These are phyloP conservation scores for Luffa acutangula DNA, from an alignment of 306 rosid genomes.

Conservation along the genomic window DNA sequence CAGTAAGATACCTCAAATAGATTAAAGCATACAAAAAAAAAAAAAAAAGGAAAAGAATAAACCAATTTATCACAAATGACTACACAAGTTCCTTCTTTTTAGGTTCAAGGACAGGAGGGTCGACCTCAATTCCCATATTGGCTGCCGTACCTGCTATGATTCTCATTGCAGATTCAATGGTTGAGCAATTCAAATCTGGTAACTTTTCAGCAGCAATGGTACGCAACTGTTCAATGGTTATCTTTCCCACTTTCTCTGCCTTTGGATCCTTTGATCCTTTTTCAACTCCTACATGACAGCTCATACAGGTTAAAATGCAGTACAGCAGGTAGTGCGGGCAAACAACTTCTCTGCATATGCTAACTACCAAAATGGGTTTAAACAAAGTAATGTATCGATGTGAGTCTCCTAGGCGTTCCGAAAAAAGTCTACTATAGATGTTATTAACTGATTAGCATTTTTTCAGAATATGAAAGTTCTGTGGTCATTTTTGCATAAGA, in stretches of 20 bases:
- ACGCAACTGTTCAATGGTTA: slow-evolving; percentile 78
- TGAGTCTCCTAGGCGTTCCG: background rate
- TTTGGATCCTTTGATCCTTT: slow-evolving; percentile 91
- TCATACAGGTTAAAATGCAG: background rate
- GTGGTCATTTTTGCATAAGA: background rate
- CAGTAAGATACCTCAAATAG: slow-evolving; percentile 1
- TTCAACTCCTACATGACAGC: slow-evolving; percentile 55
- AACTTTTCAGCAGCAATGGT: slow-evolving; percentile 82
- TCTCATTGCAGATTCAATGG: slow-evolving; percentile 88
- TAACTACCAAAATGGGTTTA: background rate
- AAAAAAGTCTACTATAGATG: background rate
- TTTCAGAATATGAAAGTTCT: background rate
- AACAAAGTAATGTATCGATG: background rate
- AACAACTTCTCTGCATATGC: background rate
- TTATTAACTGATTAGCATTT: background rate
- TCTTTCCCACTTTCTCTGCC: slow-evolving; percentile 65
- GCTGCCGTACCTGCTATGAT: slow-evolving; percentile 97
- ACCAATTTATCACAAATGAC: background rate
- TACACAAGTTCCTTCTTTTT: slow-evolving; percentile 45
- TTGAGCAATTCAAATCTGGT: slow-evolving; percentile 87
- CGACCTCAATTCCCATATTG: slow-evolving; percentile 95
- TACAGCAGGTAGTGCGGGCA: background rate
- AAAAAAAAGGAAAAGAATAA: background rate
- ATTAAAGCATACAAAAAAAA: background rate
- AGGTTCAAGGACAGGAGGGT: slow-evolving; percentile 81